These are phyloP conservation scores for Pichia occidentalis DNA, from an alignment of 805 yeast genomes.

Conservation along the genomic window DNA sequence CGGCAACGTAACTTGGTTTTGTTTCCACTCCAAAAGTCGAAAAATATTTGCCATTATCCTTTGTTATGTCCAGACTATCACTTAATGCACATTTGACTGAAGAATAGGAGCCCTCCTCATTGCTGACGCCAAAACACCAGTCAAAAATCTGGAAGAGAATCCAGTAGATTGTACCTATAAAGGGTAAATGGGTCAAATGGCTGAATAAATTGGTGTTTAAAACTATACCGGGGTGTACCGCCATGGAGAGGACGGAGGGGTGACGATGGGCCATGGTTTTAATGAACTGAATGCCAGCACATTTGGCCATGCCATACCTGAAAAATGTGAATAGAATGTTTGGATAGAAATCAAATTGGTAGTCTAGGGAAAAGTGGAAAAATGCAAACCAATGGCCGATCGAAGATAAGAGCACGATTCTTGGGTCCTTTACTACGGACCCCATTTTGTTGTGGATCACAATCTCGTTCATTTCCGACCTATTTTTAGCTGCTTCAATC, in stretches of 20 bases:
- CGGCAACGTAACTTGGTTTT: slow-evolving; percentile 53
- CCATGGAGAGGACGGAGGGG: slow-evolving; percentile 55
- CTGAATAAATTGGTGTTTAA: slow-evolving; percentile 72
- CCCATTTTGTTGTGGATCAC: slow-evolving; percentile 7
- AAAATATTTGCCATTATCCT: slow-evolving; percentile 65
- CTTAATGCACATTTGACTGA: slow-evolving; percentile 58
- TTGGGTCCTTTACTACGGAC: slow-evolving; percentile 30
- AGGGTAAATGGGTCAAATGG: slow-evolving; percentile 71
- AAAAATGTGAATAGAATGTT: slow-evolving; percentile 68
- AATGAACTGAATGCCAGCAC: slow-evolving; percentile 69
- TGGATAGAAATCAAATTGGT: slow-evolving; percentile 52
- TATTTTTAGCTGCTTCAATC: background rate
- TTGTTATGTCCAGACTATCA: slow-evolving; percentile 39
- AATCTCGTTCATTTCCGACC: background rate
- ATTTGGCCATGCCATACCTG: slow-evolving; percentile 70
- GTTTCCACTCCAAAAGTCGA: slow-evolving; percentile 53
- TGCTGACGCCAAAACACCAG: slow-evolving; percentile 59
- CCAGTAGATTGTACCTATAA: slow-evolving; percentile 74
- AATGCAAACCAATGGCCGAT: slow-evolving; percentile 54
- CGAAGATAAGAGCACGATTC: slow-evolving; percentile 60
- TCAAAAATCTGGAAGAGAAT: slow-evolving; percentile 64
- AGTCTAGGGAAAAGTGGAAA: slow-evolving; percentile 40
- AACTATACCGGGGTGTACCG: slow-evolving; percentile 84
- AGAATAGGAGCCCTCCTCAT: slow-evolving; percentile 65
- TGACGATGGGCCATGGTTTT: slow-evolving; percentile 57